Evolutionary conservation across 2,329 filamentous ascomycete species (phyloP).

Genomic region (Cryphonectria nitschkei): DNA sequence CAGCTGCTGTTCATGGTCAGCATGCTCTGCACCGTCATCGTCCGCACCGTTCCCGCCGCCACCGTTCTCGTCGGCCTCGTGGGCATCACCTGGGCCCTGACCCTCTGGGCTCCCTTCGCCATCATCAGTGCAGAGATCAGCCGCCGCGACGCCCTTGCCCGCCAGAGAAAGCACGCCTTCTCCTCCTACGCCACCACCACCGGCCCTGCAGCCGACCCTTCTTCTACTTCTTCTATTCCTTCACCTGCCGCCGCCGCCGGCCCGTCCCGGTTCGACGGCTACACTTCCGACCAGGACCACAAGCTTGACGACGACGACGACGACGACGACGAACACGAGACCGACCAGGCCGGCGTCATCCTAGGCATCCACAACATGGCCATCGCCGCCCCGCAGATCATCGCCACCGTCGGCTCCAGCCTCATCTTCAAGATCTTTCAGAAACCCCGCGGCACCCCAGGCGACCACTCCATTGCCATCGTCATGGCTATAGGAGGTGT

Average conservation of each 20-base stretch:
- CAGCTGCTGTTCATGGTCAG: conserved; percentile 81
- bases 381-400: conserved; percentile 87
- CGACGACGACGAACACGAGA: conserved; percentile 56
- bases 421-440: conserved; percentile 84
- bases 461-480: conserved; percentile 85
- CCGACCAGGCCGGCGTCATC: conserved; percentile 85
- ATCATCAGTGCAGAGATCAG: conserved; percentile 93
- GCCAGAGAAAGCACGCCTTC: conserved; percentile 39
- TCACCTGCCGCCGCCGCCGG: conserved; percentile 1
- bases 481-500: conserved; percentile 83
- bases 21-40: conserved; percentile 84
- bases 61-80: conserved; percentile 79
- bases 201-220: conserved; percentile 23
- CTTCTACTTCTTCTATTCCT: conserved; percentile 8
- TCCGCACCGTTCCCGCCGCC: conserved; percentile 70
- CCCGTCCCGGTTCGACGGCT: conserved; percentile 30
- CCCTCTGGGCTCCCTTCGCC: conserved; percentile 93
- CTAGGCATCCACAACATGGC: conserved; percentile 96
- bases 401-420: conserved; percentile 84
- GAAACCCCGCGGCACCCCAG: conserved; percentile 81
- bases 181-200: conserved; percentile 5
- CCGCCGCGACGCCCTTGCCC: conserved; percentile 68
- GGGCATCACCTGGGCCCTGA: conserved; percentile 90
- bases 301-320: conserved; percentile 37
- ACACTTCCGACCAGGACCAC: conserved; percentile 36